Conservation (phyloP, 1,284 basidiomycete genomes). For the Cystobasidiaceae sp. region DNA sequence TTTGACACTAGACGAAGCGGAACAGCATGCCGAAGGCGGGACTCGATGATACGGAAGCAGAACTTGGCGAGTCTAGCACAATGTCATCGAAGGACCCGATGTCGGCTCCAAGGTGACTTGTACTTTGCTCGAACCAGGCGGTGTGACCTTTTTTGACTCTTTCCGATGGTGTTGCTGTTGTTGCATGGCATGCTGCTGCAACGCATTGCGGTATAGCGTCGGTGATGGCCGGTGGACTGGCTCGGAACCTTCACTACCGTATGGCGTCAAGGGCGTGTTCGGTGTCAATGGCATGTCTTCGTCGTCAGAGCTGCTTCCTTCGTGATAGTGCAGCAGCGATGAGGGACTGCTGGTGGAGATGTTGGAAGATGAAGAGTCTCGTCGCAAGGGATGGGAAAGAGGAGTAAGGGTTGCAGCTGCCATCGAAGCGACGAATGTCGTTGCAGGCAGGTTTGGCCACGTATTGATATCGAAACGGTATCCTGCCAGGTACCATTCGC, state of each 20-base stretch:
- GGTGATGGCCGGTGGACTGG: constrained; percentile 4
- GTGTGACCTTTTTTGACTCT: constrained; percentile 9
- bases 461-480: constrained; percentile 46
- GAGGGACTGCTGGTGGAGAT: constrained; percentile 12
- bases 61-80: constrained; percentile 14
- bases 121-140: constrained; percentile 1
- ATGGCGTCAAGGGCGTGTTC: constrained; percentile 21
- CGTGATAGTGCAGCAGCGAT: constrained; percentile 9
- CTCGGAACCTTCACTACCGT: constrained; percentile 13
- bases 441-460: constrained; percentile 9
- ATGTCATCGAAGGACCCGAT: constrained; percentile 26
- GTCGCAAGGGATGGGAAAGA: constrained; percentile 9
- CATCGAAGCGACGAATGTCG: background rate
- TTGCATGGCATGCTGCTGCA: constrained; percentile 9
- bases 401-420: constrained; percentile 21
- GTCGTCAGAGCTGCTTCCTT: constrained; percentile 21
- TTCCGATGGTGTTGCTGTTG: constrained; percentile 1
- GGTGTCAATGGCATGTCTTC: constrained; percentile 24
- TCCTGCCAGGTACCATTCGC: constrained; percentile 72
- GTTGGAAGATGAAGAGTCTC: constrained; percentile 19
- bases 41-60: no score
- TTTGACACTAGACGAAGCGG: no score
- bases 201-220: constrained; percentile 13
- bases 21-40: no score
- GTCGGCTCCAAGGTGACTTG: constrained; percentile 27